A percentile compares a stretch with the other conserved stretches of the same genome.
phyloP scores from a whole-genome alignment of 768 basidiomycete species.

The Roridomyces roridus region DNA sequence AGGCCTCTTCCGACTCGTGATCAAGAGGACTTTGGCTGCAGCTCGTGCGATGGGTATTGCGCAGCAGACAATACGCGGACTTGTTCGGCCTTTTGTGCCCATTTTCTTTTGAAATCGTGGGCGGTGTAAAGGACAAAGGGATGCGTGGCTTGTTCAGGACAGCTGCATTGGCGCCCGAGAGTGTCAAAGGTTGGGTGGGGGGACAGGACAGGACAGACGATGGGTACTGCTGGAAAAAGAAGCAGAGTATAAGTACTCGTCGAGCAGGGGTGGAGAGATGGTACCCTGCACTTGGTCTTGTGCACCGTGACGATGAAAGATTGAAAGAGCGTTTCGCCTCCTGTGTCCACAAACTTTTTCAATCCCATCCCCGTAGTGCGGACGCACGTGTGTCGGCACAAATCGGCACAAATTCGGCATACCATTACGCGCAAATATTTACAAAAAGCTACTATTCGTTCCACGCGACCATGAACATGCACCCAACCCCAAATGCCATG shows the following conservation, averaged over 20 bases:
- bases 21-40: conserved; percentile 78
- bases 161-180: conserved; percentile 34
- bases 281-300: conserved; percentile 13
- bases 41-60: conserved; percentile 83
- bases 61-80: conserved; percentile 88
- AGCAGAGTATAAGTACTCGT: neutral
- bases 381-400: conserved; percentile 12
- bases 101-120: conserved; percentile 38
- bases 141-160: conserved; percentile 29
- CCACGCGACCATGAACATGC: conserved; percentile 95
- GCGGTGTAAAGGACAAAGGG: conserved; percentile 20
- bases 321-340: neutral
- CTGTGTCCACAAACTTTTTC: neutral
- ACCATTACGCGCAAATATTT: neutral
- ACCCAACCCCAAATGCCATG: conserved; percentile 88
- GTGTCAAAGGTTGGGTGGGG: neutral
- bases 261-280: neutral
- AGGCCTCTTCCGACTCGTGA: conserved; percentile 84
- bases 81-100: conserved; percentile 77
- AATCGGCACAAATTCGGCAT: neutral
- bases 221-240: conserved; percentile 5
- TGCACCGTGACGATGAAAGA: conserved; percentile 1
- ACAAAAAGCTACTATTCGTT: conserved; percentile 61
- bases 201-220: neutral
- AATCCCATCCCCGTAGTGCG: too few species aligned